Conservation (phyloP, 768 basidiomycete species). For the Amanita jacksonii region DNA sequence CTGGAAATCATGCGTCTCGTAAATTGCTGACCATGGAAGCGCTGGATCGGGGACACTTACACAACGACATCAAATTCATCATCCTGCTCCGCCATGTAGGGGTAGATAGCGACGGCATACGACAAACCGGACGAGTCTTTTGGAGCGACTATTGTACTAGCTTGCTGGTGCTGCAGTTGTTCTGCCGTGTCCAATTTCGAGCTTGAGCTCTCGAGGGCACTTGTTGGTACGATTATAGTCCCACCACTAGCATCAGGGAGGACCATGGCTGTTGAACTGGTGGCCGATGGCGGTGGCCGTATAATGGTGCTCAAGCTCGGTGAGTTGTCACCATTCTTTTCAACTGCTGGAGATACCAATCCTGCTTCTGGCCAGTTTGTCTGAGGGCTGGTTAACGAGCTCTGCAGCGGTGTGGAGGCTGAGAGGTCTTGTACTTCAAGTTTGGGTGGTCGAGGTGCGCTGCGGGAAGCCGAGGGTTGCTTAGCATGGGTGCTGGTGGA, state of each 20-base stretch:
- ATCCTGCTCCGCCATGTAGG: constrained; percentile 96
- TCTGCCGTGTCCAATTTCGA: constrained; percentile 2
- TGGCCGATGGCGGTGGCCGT: constrained; percentile 4
- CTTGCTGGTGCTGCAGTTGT: constrained; percentile 9
- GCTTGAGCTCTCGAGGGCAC: neutral
- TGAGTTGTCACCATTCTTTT: constrained; percentile 10
- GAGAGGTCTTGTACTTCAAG: constrained; percentile 61
- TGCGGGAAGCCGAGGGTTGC: constrained; percentile 29
- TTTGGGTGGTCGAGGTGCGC: constrained; percentile 50
- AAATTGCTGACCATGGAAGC: constrained; percentile 2
- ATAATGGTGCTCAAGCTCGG: neutral
- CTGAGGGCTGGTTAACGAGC: constrained; percentile 54
- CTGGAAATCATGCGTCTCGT: constrained; percentile 39
- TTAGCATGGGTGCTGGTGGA: constrained; percentile 35
- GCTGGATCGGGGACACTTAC: constrained; percentile 36
- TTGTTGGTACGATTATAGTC: constrained; percentile 1
- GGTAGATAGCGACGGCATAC: constrained; percentile 97
- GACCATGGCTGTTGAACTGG: constrained; percentile 4
- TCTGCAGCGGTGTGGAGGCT: constrained; percentile 36
- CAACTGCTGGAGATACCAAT: constrained; percentile 47
- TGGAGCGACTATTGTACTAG: constrained; percentile 15
- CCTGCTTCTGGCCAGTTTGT: constrained; percentile 69
- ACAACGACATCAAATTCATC: constrained; percentile 98
- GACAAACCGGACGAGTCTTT: constrained; percentile 56
- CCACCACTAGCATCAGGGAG: constrained; percentile 4